Base-by-base conservation (phyloP, 257 asterid species). In the Paulownia fortunei region DNA sequence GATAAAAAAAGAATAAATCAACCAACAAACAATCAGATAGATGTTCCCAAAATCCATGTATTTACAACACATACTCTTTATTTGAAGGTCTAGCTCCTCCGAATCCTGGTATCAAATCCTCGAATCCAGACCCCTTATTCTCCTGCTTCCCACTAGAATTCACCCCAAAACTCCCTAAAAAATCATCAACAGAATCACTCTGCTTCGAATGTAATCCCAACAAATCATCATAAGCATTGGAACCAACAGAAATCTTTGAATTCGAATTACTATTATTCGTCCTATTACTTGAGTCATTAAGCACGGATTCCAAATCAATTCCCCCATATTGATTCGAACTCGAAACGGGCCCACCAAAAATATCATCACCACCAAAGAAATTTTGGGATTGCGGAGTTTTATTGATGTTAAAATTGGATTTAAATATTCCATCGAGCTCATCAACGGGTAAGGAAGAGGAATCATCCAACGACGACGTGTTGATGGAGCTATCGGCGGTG, bases 391-490 rank as follows among this genome's bases (percentile, higher is more conserved):
- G 79, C 61, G 47, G 46, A 13, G 75, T 49, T 54, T 63, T 69
- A 49, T 13, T 23, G 64, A 47, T 27, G 66, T 64, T 79, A 8
- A 52, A 69, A 26, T 51, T 68, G 62, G 91, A 63, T 64, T 74
- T 52, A 23, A 91, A 91, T 73, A 87, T 72, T 12, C 88, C 92
- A 68, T 84, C 95, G 15, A 90, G 91, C 82, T 88, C 91, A 64
- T 89, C 88, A 27, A 88, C 86, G 34, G 82, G 83, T 12, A 84
- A 76, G 30, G 84, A 61, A 62, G 47, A 76, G 27, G 85, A 75
- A 66, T 76, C 89, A 34, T 81, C 47, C 62, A 84, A 82, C 13
- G 87, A 60, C 15, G 80, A 13, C 21, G 64, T 55, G 19, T 26
- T 18, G 7, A 18, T 23, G 56, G 24, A 4, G 32, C 27, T 13